Evolutionary conservation across 257 asterid species (phyloP), one percentile per base, ranked within the genome.

Genomic region (Asclepias syriaca): DNA sequence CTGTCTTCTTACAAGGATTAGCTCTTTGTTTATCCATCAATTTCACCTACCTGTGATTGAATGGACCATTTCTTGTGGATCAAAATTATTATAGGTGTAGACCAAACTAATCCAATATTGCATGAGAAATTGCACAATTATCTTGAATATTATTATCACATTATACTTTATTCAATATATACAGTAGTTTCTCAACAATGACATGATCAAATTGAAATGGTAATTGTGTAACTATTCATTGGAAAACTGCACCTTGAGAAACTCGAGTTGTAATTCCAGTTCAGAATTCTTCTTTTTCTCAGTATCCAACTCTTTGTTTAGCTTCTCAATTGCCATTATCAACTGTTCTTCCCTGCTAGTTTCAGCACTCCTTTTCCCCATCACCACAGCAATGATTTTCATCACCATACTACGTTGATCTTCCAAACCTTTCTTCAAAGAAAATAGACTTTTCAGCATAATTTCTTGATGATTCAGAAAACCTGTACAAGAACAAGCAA

Each of bases 371-470:
- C 32, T 77, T 85, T 69, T 74, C 78, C 68, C 92, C 85, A 6
- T 74, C 34, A 7, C 72, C 11, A 74, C 65, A 1, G 78, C 85
- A 18, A 89, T 92, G 73, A 87, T 46, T 45, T 79, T 69, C 73
- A 37, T 79, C 67, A 92, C 93, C 66, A 79, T 78, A 34, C 72
- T 76, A 73, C 81, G 84, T 49, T 92, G 82, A 74, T 83, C 82
- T 69, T 87, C 96, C 81, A 90, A 76, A 70, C 92, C 85, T 51
- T 81, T 84, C 83, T 78, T 85, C 78, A 90, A 70, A 51, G 70
- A 49, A 71, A 81, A 6, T 61, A 92, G 66, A 24, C 83, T 68
- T 24, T 75, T 77, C 85, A 90, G 7, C 65, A 88, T 74, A n/a
- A 58, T 65, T 71, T 54, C 88, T 69, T 27, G 75, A 24, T 74